phyloP scores from a whole-genome alignment of 352 stramenopile species.

The Globisporangium viniferum region DNA sequence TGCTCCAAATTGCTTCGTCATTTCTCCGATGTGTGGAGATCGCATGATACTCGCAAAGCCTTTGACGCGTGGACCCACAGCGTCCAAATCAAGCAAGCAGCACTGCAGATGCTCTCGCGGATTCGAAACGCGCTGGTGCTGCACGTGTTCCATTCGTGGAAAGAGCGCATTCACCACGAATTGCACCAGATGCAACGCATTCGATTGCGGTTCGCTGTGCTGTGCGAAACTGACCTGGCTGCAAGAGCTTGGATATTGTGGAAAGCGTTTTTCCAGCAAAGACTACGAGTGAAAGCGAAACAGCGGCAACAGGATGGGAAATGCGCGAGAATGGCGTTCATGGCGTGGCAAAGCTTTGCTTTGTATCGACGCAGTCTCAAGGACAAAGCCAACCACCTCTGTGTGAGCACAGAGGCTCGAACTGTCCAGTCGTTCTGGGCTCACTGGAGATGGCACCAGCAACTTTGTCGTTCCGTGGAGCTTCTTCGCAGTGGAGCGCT shows the following conservation, averaged over 20 bases:
- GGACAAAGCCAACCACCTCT: neutral
- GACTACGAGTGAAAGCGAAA: neutral
- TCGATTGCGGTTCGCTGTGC: conserved; percentile 25
- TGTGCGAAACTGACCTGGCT: conserved; percentile 25
- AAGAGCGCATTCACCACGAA: conserved; percentile 17
- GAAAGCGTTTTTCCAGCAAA: conserved; percentile 16
- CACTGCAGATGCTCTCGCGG: neutral
- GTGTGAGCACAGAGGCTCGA: neutral
- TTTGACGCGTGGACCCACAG: conserved; percentile 4
- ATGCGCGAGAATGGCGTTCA: neutral
- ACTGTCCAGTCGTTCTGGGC: neutral
- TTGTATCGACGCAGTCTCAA: neutral
- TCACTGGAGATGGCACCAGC: conserved; percentile 5
- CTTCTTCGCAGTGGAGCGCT: neutral
- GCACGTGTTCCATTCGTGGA: conserved; percentile 45
- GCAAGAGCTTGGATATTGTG: conserved; percentile 17
- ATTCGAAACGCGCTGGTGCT: conserved; percentile 17
- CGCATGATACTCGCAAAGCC: neutral
- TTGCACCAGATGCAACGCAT: conserved; percentile 18
- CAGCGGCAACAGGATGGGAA: neutral
- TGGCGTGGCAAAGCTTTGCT: conserved; percentile 1
- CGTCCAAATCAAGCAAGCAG: neutral
- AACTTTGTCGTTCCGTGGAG: neutral
- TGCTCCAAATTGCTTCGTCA: neutral
- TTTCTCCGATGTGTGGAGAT: neutral